phyloP scores from a whole-genome alignment of 2,329 filamentous ascomycete genomes.

The Diatrype stigma region DNA sequence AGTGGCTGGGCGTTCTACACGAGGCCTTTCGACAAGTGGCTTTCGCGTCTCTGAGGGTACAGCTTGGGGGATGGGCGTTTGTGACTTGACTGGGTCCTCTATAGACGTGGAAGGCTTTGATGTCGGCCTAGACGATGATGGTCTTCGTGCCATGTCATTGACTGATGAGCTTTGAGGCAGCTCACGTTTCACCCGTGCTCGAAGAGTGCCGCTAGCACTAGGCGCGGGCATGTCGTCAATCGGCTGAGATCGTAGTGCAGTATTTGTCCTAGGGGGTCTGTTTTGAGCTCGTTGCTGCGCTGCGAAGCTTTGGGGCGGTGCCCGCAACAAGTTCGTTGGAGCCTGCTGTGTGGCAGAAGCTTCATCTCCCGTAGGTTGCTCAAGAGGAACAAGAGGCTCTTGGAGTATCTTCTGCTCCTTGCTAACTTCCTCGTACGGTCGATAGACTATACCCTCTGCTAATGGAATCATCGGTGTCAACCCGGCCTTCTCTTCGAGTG shows the following conservation, averaged over 20 bases:
- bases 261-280: constrained; percentile 33
- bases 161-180: constrained; percentile 22
- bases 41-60: constrained; percentile 8
- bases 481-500: constrained; percentile 63
- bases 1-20: constrained; percentile 8
- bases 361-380: constrained; percentile 35
- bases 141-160: constrained; percentile 16
- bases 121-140: constrained; percentile 7
- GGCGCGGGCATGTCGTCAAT: constrained; percentile 27
- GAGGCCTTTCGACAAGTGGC: constrained; percentile 3
- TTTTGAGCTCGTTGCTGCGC: constrained; percentile 60
- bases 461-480: constrained; percentile 61
- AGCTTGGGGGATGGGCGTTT: constrained; percentile 4
- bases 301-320: constrained; percentile 61
- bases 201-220: constrained; percentile 25
- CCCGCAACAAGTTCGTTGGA: constrained; percentile 43
- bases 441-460: constrained; percentile 58
- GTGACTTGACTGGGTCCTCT: constrained; percentile 4
- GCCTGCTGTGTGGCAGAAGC: constrained; percentile 28
- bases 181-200: constrained; percentile 24
- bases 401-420: constrained; percentile 45
- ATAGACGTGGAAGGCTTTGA: constrained; percentile 8
- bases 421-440: constrained; percentile 59
- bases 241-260: constrained; percentile 27
- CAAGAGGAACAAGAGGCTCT: constrained; percentile 25